phyloP scores from a whole-genome alignment of 1,284 basidiomycete genomes.

The Apiotrichum porosum region DNA sequence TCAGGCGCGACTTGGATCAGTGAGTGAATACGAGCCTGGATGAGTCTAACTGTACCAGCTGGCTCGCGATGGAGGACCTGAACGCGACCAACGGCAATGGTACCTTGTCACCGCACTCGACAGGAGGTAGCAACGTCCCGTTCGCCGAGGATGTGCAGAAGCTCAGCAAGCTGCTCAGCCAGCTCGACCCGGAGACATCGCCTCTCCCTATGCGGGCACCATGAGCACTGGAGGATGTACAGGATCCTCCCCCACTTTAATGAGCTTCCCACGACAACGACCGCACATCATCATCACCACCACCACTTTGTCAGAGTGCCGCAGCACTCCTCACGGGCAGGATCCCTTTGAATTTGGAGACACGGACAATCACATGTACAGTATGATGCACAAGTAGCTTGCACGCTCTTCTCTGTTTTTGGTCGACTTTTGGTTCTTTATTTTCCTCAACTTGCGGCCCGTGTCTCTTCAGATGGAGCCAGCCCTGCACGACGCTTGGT shows the following conservation, averaged over 20 bases:
- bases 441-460: too few species aligned
- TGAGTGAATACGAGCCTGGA: slow-evolving; percentile 16
- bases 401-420: too few species aligned
- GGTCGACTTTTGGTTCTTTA: too few species aligned
- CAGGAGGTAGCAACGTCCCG: slow-evolving; percentile 15
- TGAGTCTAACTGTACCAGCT: slow-evolving; percentile 16
- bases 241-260: too few species aligned
- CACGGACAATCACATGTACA: slow-evolving; percentile 5
- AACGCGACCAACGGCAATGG: slow-evolving; percentile 5
- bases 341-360: not conserved
- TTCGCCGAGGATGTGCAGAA: slow-evolving; percentile 37
- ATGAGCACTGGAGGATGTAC: too few species aligned
- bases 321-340: not conserved
- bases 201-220: slow-evolving; percentile 3
- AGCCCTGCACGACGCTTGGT: too few species aligned
- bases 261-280: too few species aligned
- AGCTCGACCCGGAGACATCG: slow-evolving; percentile 37
- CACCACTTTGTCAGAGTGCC: too few species aligned
- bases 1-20: slow-evolving; percentile 40
- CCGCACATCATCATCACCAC: too few species aligned
- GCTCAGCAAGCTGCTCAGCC: slow-evolving; percentile 31
- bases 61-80: slow-evolving; percentile 41
- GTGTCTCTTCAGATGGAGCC: not conserved
- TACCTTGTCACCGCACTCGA: slow-evolving; percentile 17
- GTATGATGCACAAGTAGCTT: not conserved